Base-by-base conservation (phyloP, 768 basidiomycete genomes). In the Xanthoconium stramineum region DNA sequence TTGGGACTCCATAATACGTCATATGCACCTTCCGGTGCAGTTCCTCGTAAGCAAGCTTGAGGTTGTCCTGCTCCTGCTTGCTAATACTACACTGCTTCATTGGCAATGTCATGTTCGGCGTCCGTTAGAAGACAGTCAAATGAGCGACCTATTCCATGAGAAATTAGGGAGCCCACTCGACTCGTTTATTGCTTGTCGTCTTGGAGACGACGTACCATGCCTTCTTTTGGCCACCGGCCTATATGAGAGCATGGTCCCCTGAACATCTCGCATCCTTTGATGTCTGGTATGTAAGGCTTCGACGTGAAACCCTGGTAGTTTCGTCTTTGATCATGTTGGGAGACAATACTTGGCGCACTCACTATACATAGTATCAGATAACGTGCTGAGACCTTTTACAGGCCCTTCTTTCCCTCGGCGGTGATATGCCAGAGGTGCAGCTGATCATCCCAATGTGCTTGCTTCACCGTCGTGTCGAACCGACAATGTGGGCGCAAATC, bases 51-150 rank as follows among this genome's bases (percentile, higher is more conserved):
- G 62, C 20, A 5, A 40, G 60, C 37, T 55, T 62, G 53, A 62
- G 58, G 15, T 58, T 53, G 24, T 55, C 53, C 17, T 62, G 61
- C 0, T 47, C 36, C 1, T 55, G 15, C 19, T 33, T 53, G 44
- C 28, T 62, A 1, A 62, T 1, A 5, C 15, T 10, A 13, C 48
- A 50, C 40, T 58, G 61, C 1, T 20, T 10, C 56, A 55, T 62
- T 7, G 61, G 61, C 3, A 62, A 3, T 9, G 61, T 50, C n/a
- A 53, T 5, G 30, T 63, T 62, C 7, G 61, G 57, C 0, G 61
- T 62, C 9, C 57, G 61, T 33, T 63, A 57, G 32, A 62, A 63
- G 3, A 62, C 53, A 20, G 57, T 63, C 39, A 59, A 14, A 24
- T 63, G 54, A 0, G 30, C 44, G 6, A 63, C 56, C 61, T 62